Conservation (phyloP, 257 asterid species). For the Eustoma russellianum region DNA sequence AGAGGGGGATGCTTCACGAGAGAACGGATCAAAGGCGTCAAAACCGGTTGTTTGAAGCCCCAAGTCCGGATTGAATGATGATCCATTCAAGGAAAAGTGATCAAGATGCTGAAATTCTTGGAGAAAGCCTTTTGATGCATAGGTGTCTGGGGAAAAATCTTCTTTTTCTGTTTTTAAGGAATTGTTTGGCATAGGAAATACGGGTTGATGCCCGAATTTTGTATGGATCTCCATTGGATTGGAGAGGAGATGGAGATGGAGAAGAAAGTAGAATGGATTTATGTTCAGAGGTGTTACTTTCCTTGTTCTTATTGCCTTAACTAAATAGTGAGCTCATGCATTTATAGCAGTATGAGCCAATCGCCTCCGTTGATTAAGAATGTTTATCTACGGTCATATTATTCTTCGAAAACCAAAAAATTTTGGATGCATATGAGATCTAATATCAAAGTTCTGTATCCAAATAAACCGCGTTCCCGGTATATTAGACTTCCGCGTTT, state of each 20-base stretch:
- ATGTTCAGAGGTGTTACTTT: not conserved
- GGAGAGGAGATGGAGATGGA: conserved; percentile 3
- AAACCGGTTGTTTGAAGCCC: conserved; percentile 25
- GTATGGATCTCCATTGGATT: conserved; percentile 18
- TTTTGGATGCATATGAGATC: no score
- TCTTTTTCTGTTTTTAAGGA: conserved; percentile 31
- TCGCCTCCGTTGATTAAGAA: conserved; percentile 6
- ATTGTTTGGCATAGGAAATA: conserved; percentile 13
- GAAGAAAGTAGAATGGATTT: not conserved
- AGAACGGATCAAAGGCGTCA: conserved; percentile 48
- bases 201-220: conserved; percentile 3
- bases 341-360: conserved; percentile 16
- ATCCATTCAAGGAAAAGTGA: conserved; percentile 20
- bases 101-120: conserved; percentile 52
- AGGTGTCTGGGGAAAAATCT: conserved; percentile 22
- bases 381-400: conserved; percentile 11
- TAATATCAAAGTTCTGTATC: no score
- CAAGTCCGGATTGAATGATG: conserved; percentile 23
- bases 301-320: conserved; percentile 6
- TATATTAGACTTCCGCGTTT: no score
- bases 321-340: conserved; percentile 15
- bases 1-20: conserved; percentile 8
- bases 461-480: no score
- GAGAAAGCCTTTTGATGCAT: conserved; percentile 33
- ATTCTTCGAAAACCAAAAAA: no score